These are phyloP conservation scores for Basidiobolus meristosporus DNA, from an alignment of 371 early-diverging fungal species.

Conservation along the genomic window DNA sequence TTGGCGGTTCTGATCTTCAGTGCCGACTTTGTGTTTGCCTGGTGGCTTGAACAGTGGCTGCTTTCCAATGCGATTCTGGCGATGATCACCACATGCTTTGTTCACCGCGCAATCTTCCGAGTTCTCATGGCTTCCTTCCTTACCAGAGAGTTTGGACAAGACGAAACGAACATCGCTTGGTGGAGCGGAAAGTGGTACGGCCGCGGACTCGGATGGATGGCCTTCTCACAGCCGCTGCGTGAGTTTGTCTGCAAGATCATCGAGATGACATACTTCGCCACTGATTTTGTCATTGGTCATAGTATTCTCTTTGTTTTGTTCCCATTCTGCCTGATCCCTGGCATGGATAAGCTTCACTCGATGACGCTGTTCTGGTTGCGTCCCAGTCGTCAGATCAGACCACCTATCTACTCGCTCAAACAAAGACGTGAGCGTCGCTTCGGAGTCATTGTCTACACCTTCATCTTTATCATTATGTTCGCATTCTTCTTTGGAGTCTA, in stretches of 20 bases:
- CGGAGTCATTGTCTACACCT: slow-evolving; percentile 40
- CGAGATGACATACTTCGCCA: slow-evolving; percentile 67
- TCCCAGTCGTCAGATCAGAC: slow-evolving; percentile 56
- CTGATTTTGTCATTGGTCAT: slow-evolving; percentile 60
- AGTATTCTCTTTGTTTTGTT: slow-evolving; percentile 48
- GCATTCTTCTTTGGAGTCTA: slow-evolving; percentile 29
- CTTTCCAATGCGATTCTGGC: slow-evolving; percentile 32
- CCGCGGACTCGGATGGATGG: slow-evolving; percentile 50
- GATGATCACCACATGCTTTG: slow-evolving; percentile 26
- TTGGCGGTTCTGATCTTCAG: slow-evolving; percentile 41
- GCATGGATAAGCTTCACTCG: slow-evolving; percentile 59
- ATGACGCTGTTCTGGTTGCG: slow-evolving; percentile 71
- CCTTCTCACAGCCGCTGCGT: slow-evolving; percentile 47
- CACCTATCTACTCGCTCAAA: slow-evolving; percentile 55
- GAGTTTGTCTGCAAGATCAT: slow-evolving; percentile 72
- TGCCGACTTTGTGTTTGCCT: slow-evolving; percentile 34
- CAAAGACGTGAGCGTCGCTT: slow-evolving; percentile 30
- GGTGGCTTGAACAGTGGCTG: slow-evolving; percentile 46
- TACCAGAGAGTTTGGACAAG: slow-evolving; percentile 66
- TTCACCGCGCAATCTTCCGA: slow-evolving; percentile 52
- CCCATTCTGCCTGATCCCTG: slow-evolving; percentile 48
- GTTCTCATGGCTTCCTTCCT: slow-evolving; percentile 43
- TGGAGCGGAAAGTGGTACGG: slow-evolving; percentile 82
- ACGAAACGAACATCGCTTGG: slow-evolving; percentile 69
- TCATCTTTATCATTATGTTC: slow-evolving; percentile 39